These are phyloP conservation scores for Thalassiosira hispida DNA, from an alignment of 352 stramenopile genomes.

Conservation along the genomic window DNA sequence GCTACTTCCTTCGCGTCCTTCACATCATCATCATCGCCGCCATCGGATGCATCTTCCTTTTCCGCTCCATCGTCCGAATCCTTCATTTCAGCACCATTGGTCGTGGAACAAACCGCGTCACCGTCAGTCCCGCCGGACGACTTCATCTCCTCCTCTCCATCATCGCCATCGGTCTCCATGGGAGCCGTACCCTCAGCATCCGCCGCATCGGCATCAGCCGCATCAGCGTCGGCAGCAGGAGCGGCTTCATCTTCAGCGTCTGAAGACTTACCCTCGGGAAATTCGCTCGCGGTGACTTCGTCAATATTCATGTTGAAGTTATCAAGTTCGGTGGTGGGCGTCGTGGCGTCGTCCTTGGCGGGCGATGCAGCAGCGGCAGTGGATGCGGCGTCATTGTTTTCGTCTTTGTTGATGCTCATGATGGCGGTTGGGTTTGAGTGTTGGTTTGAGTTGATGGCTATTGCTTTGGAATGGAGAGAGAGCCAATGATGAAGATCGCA, in stretches of 20 bases:
- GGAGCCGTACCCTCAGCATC: background rate
- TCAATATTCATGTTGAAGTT: conserved; percentile 2
- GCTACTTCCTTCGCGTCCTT: background rate
- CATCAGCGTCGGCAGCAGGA: background rate
- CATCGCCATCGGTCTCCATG: conserved; percentile 18
- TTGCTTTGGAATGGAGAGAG: no score
- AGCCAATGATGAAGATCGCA: no score
- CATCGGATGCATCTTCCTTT: background rate
- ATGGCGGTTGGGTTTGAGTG: background rate
- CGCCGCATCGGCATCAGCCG: background rate
- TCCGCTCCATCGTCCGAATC: background rate
- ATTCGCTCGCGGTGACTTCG: background rate
- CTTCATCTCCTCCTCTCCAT: background rate
- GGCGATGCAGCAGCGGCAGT: background rate
- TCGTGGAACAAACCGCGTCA: background rate
- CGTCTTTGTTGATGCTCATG: conserved; percentile 5
- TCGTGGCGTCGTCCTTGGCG: background rate
- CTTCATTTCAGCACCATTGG: background rate
- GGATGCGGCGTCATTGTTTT: background rate
- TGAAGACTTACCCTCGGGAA: background rate
- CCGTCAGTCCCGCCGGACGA: conserved; percentile 1
- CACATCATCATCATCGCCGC: background rate
- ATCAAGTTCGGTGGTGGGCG: background rate
- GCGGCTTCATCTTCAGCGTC: conserved; percentile 4
- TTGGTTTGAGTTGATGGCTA: background rate